Conservation (phyloP, 2,329 filamentous ascomycete species). For the Aspergillus chevalieri region DNA sequence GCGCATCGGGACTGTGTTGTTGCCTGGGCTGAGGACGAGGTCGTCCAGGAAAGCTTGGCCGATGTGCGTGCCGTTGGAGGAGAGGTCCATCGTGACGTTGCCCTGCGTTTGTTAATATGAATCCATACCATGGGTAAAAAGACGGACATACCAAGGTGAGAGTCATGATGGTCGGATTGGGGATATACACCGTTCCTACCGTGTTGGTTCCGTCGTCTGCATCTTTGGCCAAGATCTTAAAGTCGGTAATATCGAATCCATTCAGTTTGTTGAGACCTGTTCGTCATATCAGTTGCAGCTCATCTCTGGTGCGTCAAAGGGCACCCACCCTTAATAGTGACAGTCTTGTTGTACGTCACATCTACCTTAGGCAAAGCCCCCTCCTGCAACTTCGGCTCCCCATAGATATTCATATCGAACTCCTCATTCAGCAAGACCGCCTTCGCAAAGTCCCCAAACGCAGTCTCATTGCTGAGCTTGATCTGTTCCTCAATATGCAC, state of each 20-base stretch:
- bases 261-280: conserved; percentile 54
- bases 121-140: not conserved
- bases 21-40: conserved; percentile 49
- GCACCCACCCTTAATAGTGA: conserved; percentile 51
- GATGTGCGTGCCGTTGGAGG: conserved; percentile 42
- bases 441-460: conserved; percentile 47
- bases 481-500: conserved; percentile 42
- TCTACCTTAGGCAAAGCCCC: conserved; percentile 44
- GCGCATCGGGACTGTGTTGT: conserved; percentile 48
- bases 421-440: conserved; percentile 45
- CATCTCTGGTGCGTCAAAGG: not conserved
- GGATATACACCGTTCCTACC: conserved; percentile 49
- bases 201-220: conserved; percentile 47
- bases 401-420: conserved; percentile 46
- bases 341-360: conserved; percentile 52
- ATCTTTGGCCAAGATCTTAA: conserved; percentile 39
- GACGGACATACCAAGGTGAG: conserved; percentile 41
- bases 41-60: conserved; percentile 47
- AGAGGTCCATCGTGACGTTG: conserved; percentile 52
- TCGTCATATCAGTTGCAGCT: not conserved
- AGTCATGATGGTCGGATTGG: conserved; percentile 55
- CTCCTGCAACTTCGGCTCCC: conserved; percentile 48
- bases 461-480: conserved; percentile 36
- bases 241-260: conserved; percentile 46
- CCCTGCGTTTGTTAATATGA: conserved; percentile 30